Evolutionary conservation across 2,329 filamentous ascomycete species (phyloP).

Genomic region (Claviceps sp.): DNA sequence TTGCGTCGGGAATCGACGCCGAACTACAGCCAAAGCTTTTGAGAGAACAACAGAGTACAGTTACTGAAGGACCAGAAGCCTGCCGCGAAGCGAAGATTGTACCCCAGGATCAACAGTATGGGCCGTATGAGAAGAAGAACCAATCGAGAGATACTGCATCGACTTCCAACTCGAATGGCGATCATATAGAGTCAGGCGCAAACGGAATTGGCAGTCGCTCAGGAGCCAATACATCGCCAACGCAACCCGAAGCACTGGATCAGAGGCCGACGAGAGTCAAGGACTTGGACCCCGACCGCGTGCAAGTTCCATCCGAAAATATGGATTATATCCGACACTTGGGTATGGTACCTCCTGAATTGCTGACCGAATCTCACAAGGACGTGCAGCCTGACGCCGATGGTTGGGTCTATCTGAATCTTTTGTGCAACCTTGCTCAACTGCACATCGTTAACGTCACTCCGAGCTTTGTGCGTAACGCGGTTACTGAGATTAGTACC

Average conservation of each 20-base stretch:
- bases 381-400: conserved; percentile 49
- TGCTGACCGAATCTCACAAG: conserved; percentile 23
- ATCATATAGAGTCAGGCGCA: conserved; percentile 30
- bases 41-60: conserved; percentile 21
- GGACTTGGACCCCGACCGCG: conserved; percentile 67
- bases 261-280: conserved; percentile 65
- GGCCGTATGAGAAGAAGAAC: conserved; percentile 24
- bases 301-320: conserved; percentile 62
- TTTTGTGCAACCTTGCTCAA: conserved; percentile 71
- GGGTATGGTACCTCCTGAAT: conserved; percentile 48
- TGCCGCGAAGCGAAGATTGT: conserved; percentile 37
- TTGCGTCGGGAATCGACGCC: conserved; percentile 11
- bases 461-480: conserved; percentile 59
- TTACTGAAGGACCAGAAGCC: conserved; percentile 16
- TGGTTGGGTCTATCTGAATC: conserved; percentile 72
- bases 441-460: conserved; percentile 78
- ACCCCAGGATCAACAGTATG: conserved; percentile 14
- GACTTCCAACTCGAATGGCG: conserved; percentile 32
- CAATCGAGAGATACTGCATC: conserved; percentile 30
- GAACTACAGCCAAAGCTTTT: conserved; percentile 15
- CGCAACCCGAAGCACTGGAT: conserved; percentile 35
- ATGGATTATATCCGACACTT: conserved; percentile 68
- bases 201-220: conserved; percentile 15
- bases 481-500: conserved; percentile 55
- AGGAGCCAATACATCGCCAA: conserved; percentile 26